A percentile compares a stretch with the other conserved stretches of the same genome.
These are phyloP conservation scores for Letharia lupina DNA, from an alignment of 495 filamentous ascomycete species.

Conservation along the genomic window DNA sequence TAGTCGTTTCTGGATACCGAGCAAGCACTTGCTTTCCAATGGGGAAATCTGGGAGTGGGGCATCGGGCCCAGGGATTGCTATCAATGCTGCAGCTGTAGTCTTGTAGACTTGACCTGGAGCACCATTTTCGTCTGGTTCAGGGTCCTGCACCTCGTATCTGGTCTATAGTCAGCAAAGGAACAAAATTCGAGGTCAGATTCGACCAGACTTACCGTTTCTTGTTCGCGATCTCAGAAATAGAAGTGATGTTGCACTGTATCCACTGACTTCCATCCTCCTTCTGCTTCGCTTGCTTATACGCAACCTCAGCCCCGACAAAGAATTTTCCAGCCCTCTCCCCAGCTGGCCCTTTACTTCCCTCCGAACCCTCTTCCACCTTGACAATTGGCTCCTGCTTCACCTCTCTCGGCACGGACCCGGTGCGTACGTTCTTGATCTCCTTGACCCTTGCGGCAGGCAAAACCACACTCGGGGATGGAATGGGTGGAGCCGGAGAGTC, in stretches of 20 bases:
- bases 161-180: slow-evolving; percentile 7
- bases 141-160: slow-evolving; percentile 93
- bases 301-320: slow-evolving; percentile 72
- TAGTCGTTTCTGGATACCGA: slow-evolving; percentile 84
- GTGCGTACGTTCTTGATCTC: slow-evolving; percentile 38
- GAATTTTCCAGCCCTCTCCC: slow-evolving; percentile 48
- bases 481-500: slow-evolving; percentile 50
- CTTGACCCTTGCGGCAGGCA: slow-evolving; percentile 38
- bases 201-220: slow-evolving; percentile 50
- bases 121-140: slow-evolving; percentile 72
- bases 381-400: slow-evolving; percentile 36
- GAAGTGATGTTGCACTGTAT: slow-evolving; percentile 84
- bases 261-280: slow-evolving; percentile 69
- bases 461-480: slow-evolving; percentile 47
- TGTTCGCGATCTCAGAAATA: slow-evolving; percentile 76
- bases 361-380: slow-evolving; percentile 51
- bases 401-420: slow-evolving; percentile 43
- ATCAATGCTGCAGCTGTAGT: slow-evolving; percentile 76
- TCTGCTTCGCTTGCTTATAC: slow-evolving; percentile 68
- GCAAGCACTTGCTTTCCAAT: slow-evolving; percentile 74
- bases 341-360: slow-evolving; percentile 40
- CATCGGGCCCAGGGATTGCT: slow-evolving; percentile 58
- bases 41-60: slow-evolving; percentile 59
- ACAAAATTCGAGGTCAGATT: slow-evolving; percentile 6
- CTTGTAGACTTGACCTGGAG: slow-evolving; percentile 63